Percentiles rank a stretch among this genome's conserved stretches.
Evolutionary conservation across 176 grass and related monocot species (phyloP).

Genomic region (Phragmites australis): DNA sequence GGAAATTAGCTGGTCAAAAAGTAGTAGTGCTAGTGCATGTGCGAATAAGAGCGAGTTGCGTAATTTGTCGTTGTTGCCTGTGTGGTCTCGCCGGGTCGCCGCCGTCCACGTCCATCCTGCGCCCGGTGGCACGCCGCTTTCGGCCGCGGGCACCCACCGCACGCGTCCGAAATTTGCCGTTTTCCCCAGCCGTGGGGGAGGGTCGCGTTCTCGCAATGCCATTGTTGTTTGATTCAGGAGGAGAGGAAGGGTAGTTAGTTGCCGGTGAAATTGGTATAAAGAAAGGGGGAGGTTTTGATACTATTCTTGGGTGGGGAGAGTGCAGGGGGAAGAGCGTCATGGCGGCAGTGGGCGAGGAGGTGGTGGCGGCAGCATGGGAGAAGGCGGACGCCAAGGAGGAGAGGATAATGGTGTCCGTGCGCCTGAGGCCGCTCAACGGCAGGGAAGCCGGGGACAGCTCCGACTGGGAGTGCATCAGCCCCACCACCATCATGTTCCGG

Average conservation of each 20-base stretch:
- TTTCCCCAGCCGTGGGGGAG: slow-evolving; percentile 5
- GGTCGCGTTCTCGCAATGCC: slow-evolving; percentile 42
- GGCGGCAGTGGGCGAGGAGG: slow-evolving; percentile 47
- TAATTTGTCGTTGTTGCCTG: background rate
- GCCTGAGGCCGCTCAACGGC: slow-evolving; percentile 69
- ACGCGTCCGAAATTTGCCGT: slow-evolving; percentile 16
- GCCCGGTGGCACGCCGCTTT: slow-evolving; percentile 35
- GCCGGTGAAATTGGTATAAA: slow-evolving; percentile 17
- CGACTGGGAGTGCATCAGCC: slow-evolving; percentile 89
- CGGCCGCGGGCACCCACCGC: slow-evolving; percentile 45
- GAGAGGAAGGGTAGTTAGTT: background rate
- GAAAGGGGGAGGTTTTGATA: slow-evolving; percentile 2
- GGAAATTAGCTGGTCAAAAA: slow-evolving; percentile 21
- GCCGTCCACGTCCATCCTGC: slow-evolving; percentile 41
- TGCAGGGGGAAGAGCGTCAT: slow-evolving; percentile 23
- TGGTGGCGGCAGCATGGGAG: slow-evolving; percentile 40
- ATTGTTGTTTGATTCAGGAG: slow-evolving; percentile 8
- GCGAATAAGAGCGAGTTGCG: background rate
- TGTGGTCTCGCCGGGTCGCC: slow-evolving; percentile 44
- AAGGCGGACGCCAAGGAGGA: slow-evolving; percentile 54
- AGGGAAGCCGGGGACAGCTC: slow-evolving; percentile 67
- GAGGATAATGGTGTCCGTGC: slow-evolving; percentile 87
- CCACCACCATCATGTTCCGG: slow-evolving; percentile 81
- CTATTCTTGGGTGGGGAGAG: slow-evolving; percentile 28
- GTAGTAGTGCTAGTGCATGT: slow-evolving; percentile 31